phyloP scores from a whole-genome alignment of 148 eudicot species.

The Rhododendron griersonianum region DNA sequence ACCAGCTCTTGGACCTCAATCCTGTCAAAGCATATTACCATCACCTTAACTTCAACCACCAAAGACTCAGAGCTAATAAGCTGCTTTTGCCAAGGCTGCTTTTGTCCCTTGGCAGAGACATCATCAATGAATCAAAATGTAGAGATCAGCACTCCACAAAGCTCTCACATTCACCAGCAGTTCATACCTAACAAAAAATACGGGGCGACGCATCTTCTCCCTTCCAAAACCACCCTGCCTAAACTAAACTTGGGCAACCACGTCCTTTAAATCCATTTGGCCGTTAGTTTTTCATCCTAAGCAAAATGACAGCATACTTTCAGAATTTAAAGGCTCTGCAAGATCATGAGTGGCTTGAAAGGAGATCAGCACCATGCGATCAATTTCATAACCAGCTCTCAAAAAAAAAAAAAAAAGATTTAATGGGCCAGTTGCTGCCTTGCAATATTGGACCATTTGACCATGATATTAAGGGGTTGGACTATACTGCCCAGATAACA shows the following conservation, averaged over 20 bases:
- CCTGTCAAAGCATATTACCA: not conserved
- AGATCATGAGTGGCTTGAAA: not conserved
- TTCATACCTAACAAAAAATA: not conserved
- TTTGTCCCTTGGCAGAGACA: not conserved
- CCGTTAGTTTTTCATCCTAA: not conserved
- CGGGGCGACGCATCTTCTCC: not conserved
- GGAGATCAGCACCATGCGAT: not conserved
- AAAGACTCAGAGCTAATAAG: not conserved
- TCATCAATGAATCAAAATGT: not conserved
- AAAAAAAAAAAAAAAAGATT: not conserved
- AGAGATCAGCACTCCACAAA: not conserved
- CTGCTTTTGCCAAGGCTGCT: not conserved
- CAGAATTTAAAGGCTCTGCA: not conserved
- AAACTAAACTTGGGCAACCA: not conserved
- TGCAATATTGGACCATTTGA: not conserved
- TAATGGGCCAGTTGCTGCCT: not conserved
- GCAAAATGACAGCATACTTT: not conserved
- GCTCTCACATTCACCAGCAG: not conserved
- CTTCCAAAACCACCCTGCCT: not conserved
- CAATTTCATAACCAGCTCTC: not conserved
- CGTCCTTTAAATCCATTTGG: not conserved
- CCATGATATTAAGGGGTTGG: not conserved
- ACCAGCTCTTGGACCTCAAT: not conserved
- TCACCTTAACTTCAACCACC: not conserved
- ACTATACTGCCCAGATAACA: not conserved